Percentiles rank a stretch among this genome's conserved stretches.
phyloP scores from a whole-genome alignment of 2,329 filamentous ascomycete genomes.

The Pseudogymnoascus sp. region DNA sequence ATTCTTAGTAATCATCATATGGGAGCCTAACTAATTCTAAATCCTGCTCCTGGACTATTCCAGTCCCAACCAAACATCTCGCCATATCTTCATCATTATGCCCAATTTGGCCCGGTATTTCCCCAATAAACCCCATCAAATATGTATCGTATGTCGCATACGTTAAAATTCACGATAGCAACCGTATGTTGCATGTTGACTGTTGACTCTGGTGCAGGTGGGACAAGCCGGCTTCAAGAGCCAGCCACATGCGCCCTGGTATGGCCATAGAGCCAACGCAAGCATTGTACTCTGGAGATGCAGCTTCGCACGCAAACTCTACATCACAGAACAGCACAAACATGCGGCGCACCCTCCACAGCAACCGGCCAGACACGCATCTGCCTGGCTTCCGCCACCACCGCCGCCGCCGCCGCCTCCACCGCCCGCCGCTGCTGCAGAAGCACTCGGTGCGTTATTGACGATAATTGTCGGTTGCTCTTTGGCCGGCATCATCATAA shows the following conservation, averaged over 20 bases:
- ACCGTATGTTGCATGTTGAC: not conserved
- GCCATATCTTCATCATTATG: not conserved
- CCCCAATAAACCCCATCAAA: not conserved
- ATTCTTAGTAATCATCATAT: not conserved
- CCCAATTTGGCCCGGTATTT: not conserved
- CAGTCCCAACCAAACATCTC: not conserved
- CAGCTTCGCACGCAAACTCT: slow-evolving; percentile 24
- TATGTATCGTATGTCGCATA: not conserved
- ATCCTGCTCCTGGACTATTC: not conserved
- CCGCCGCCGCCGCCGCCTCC: not conserved
- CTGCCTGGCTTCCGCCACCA: not conserved
- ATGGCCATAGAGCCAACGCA: not conserved
- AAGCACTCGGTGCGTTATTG: not conserved
- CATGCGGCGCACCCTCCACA: not conserved
- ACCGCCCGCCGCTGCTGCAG: not conserved
- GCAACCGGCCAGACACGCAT: not conserved
- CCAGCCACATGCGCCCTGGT: not conserved
- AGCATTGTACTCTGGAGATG: not conserved
- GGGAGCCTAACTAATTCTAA: not conserved
- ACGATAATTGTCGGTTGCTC: not conserved
- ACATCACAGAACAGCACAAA: not conserved
- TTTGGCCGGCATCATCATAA: not conserved
- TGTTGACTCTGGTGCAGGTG: not conserved
- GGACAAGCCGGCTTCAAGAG: not conserved
- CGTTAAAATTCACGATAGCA: not conserved